phyloP scores from a whole-genome alignment of 2,329 filamentous ascomycete species.

The Penicillium concentricum region DNA sequence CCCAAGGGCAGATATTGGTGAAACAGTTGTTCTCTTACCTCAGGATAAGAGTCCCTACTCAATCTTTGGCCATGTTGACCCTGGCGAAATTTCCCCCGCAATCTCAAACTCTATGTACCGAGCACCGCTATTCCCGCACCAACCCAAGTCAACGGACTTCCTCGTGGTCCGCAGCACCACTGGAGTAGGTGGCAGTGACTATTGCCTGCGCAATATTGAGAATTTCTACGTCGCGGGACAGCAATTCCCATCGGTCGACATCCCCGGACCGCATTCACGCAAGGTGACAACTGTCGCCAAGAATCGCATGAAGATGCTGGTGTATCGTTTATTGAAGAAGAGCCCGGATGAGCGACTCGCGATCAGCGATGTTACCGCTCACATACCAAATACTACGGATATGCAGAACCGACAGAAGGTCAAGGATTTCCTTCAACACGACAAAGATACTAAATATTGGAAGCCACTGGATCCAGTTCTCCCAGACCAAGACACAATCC shows the following conservation, averaged over 20 bases:
- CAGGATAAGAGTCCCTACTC: constrained; percentile 96
- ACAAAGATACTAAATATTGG: constrained; percentile 87
- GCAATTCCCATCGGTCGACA: constrained; percentile 85
- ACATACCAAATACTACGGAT: constrained; percentile 89
- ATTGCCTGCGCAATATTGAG: constrained; percentile 85
- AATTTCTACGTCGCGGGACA: constrained; percentile 90
- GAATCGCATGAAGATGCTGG: constrained; percentile 93
- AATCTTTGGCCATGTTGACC: constrained; percentile 88
- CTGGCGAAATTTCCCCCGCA: constrained; percentile 85
- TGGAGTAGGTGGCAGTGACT: constrained; percentile 71
- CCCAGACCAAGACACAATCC: constrained; percentile 77
- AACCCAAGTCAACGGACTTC: constrained; percentile 76
- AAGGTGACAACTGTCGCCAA: constrained; percentile 97
- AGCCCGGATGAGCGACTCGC: constrained; percentile 68
- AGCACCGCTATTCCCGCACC: constrained; percentile 88
- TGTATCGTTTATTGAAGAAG: constrained; percentile 81
- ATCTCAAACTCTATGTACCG: constrained; percentile 95
- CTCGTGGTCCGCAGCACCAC: constrained; percentile 80
- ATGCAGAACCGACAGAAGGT: constrained; percentile 96
- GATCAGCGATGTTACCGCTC: constrained; percentile 82
- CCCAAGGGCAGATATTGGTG: constrained; percentile 80
- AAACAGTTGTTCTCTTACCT: constrained; percentile 80
- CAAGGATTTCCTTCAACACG: constrained; percentile 91
- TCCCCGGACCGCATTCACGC: constrained; percentile 88
- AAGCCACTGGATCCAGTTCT: constrained; percentile 68